Percentiles rank a stretch among this genome's conserved stretches.
Evolutionary conservation across 2,329 filamentous ascomycete genomes (phyloP).

Genomic region (Phialophora macrospora): DNA sequence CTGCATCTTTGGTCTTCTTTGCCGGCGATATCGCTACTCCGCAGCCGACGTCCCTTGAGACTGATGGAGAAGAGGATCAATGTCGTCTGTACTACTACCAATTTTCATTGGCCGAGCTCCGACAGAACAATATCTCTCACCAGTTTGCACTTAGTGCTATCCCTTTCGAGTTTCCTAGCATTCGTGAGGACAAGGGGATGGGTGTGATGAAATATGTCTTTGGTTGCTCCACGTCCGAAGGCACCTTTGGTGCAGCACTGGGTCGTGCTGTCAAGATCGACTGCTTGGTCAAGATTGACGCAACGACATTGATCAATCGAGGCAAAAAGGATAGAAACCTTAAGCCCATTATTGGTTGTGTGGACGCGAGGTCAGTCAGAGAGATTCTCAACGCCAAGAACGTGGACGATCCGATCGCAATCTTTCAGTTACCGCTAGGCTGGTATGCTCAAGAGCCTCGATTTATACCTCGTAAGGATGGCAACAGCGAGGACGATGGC

Average conservation of each 20-base stretch:
- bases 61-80: constrained; percentile 62
- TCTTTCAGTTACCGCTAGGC: constrained; percentile 65
- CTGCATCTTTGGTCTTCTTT: constrained; percentile 67
- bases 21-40: constrained; percentile 67
- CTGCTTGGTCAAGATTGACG: constrained; percentile 66
- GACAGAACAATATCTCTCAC: constrained; percentile 54
- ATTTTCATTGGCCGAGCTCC: constrained; percentile 50
- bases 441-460: constrained; percentile 71
- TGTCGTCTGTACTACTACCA: constrained; percentile 72
- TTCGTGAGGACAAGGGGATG: constrained; percentile 63
- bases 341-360: constrained; percentile 61
- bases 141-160: constrained; percentile 70
- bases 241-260: constrained; percentile 63
- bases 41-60: constrained; percentile 46
- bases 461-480: constrained; percentile 60
- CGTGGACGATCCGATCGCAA: constrained; percentile 61
- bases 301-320: constrained; percentile 57
- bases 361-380: constrained; percentile 62
- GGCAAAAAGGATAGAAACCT: constrained; percentile 56
- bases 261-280: constrained; percentile 71
- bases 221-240: constrained; percentile 65
- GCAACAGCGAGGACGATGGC: constrained; percentile 65
- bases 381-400: constrained; percentile 58
- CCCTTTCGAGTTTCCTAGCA: constrained; percentile 70
- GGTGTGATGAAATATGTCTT: constrained; percentile 65